Evolutionary conservation across 805 yeast genomes (phyloP).

Genomic region (Candida golubevii): DNA sequence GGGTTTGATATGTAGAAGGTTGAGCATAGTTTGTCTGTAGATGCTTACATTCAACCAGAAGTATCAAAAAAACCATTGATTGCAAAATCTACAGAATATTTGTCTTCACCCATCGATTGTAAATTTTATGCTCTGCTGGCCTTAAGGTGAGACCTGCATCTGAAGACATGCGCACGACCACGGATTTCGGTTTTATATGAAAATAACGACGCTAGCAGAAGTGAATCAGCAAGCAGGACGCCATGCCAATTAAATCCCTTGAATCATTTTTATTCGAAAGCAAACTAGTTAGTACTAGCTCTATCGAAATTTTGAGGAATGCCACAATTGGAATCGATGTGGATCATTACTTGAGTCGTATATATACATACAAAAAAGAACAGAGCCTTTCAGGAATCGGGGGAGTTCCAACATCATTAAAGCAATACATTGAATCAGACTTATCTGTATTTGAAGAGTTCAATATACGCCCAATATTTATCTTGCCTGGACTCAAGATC

Average conservation of each 20-base stretch:
- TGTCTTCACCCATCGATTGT: too few species aligned
- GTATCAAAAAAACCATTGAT: too few species aligned
- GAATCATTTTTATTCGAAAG: conserved; percentile 69
- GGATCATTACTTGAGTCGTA: conserved; percentile 66
- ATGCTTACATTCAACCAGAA: too few species aligned
- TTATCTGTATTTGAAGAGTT: conserved; percentile 54
- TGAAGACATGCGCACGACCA: too few species aligned
- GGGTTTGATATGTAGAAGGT: too few species aligned
- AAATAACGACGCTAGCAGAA: too few species aligned
- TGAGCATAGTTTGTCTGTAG: too few species aligned
- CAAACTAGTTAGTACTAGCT: conserved; percentile 53
- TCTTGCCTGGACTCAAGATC: conserved; percentile 64
- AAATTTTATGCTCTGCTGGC: too few species aligned
- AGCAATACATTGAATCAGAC: conserved; percentile 55
- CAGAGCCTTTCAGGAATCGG: conserved; percentile 73
- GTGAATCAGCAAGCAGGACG: too few species aligned
- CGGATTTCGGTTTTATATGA: too few species aligned
- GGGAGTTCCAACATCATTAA: conserved; percentile 68
- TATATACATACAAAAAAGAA: conserved; percentile 60
- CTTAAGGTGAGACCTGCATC: too few species aligned
- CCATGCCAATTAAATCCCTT: conserved; percentile 49
- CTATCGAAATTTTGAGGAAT: conserved; percentile 60
- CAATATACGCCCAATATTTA: conserved; percentile 73
- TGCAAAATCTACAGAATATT: too few species aligned
- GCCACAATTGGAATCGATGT: conserved; percentile 81